Evolutionary conservation across 225 moss, liverwort and hornwort species (phyloP).

Genomic region (Marchantia paleacea): DNA sequence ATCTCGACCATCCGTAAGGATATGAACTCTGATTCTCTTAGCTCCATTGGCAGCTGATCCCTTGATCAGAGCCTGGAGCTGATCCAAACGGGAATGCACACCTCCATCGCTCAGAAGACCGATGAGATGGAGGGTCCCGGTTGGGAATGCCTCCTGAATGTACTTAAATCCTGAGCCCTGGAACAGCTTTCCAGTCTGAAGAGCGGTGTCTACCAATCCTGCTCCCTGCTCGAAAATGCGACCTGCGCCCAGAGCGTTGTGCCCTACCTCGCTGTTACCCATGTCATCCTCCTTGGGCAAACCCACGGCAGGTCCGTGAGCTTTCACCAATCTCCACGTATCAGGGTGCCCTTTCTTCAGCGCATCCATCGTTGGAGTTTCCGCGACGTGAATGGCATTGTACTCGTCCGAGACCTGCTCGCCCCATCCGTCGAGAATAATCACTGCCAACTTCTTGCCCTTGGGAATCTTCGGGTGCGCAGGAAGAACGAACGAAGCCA

Average conservation of each 20-base stretch:
- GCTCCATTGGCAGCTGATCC: constrained; percentile 67
- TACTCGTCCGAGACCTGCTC: constrained; percentile 81
- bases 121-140: constrained; percentile 78
- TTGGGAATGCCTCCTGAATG: constrained; percentile 54
- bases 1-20: constrained; percentile 92
- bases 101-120: constrained; percentile 91
- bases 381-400: constrained; percentile 73
- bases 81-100: constrained; percentile 86
- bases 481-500: constrained; percentile 27
- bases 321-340: constrained; percentile 51
- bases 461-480: constrained; percentile 69
- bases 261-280: constrained; percentile 61
- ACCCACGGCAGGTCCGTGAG: constrained; percentile 53
- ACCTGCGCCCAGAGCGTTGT: constrained; percentile 56
- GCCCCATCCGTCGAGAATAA: constrained; percentile 91
- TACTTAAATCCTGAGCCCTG: constrained; percentile 71
- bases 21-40: constrained; percentile 78
- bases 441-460: constrained; percentile 81
- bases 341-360: constrained; percentile 58
- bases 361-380: constrained; percentile 86
- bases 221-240: constrained; percentile 66
- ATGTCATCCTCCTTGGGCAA: constrained; percentile 56
- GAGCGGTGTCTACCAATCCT: constrained; percentile 78
- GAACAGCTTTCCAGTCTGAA: constrained; percentile 62
- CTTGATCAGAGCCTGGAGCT: constrained; percentile 59